phyloP scores from a whole-genome alignment of 2,329 filamentous ascomycete genomes.

The Didymella lethalis region DNA sequence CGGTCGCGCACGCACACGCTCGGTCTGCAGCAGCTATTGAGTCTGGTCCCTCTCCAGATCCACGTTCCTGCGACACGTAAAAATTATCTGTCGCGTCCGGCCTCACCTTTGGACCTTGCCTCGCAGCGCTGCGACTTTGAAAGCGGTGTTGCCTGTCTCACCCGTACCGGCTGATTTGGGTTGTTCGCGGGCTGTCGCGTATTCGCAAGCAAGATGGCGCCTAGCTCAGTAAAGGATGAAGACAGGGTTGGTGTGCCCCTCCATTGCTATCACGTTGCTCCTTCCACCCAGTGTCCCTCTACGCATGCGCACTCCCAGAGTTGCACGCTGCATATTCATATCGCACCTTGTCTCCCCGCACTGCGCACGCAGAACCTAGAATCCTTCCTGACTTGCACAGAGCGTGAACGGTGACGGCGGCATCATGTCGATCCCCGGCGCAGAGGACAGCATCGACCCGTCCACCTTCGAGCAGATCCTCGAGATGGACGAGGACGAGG shows the following conservation, averaged over 20 bases:
- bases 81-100: conserved; percentile 33
- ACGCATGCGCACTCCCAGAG: conserved; percentile 18
- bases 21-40: conserved; percentile 11
- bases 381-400: conserved; percentile 29
- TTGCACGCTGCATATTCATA: conserved; percentile 1
- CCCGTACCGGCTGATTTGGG: conserved; percentile 22
- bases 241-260: conserved; percentile 50
- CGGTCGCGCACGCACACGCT: conserved; percentile 24
- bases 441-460: conserved; percentile 79
- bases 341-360: background rate
- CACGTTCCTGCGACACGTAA: conserved; percentile 26
- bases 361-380: conserved; percentile 11
- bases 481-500: conserved; percentile 95
- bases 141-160: conserved; percentile 27
- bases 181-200: conserved; percentile 25
- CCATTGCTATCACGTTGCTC: conserved; percentile 28
- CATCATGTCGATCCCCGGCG: conserved; percentile 62
- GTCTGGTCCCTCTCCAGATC: background rate
- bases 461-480: conserved; percentile 92
- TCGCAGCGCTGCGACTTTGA: conserved; percentile 30
- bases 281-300: conserved; percentile 24
- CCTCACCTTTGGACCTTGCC: conserved; percentile 19
- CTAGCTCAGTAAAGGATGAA: conserved; percentile 40
- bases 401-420: conserved; percentile 36
- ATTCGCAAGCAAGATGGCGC: conserved; percentile 42